These are phyloP conservation scores for Yarrowia keelungensis DNA, from an alignment of 805 yeast genomes.

Conservation along the genomic window DNA sequence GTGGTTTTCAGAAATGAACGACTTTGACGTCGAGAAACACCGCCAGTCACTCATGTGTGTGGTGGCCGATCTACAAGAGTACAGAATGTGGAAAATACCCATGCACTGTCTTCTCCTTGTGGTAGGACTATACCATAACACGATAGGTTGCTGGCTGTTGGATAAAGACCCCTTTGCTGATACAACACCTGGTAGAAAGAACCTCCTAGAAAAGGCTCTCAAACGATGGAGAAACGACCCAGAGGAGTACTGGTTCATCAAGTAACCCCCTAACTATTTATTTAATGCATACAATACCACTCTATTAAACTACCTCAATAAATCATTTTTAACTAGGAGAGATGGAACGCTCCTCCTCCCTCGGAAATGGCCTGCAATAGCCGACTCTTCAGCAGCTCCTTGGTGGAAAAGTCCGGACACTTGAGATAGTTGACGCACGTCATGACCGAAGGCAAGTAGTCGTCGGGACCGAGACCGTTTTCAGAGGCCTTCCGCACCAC, in stretches of 20 bases:
- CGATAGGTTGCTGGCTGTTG: slow-evolving; percentile 10
- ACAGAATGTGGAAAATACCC: slow-evolving; percentile 8
- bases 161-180: not conserved
- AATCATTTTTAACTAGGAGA: slow-evolving; percentile 58
- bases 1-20: slow-evolving; percentile 2
- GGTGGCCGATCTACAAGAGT: not conserved
- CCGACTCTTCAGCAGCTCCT: slow-evolving; percentile 63
- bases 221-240: not conserved
- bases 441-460: slow-evolving; percentile 94
- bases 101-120: slow-evolving; percentile 7
- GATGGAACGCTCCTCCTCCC: slow-evolving; percentile 85
- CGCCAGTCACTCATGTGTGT: slow-evolving; percentile 14
- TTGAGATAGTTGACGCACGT: slow-evolving; percentile 96
- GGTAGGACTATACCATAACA: not conserved
- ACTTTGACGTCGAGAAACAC: not conserved
- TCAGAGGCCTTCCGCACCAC: slow-evolving; percentile 74
- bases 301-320: slow-evolving; percentile 26
- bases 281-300: not conserved
- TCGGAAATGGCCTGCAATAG: slow-evolving; percentile 77
- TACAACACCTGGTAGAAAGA: not conserved
- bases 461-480: slow-evolving; percentile 76
- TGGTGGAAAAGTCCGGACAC: slow-evolving; percentile 78
- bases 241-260: not conserved
- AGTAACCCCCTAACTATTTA: not conserved
- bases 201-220: not conserved